Base-by-base conservation (phyloP, 768 basidiomycete species). In the Floccularia luteovirens region DNA sequence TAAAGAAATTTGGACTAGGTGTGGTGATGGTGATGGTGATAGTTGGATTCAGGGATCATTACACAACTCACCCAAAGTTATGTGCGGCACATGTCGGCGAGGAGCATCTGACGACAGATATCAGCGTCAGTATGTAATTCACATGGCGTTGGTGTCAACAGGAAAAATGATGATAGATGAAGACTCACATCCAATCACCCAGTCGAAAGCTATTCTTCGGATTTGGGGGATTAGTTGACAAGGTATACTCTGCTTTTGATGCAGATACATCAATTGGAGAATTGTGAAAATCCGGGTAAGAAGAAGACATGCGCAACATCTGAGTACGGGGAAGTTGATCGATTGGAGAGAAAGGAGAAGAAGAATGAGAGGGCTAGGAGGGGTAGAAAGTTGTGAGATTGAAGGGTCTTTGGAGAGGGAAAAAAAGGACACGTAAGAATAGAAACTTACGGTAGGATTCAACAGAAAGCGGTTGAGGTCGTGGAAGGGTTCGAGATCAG, bases 131-230 rank as follows among this genome's bases (percentile, higher is more conserved):
- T 52, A 24, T 43, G 46, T 48, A 47, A 49, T 46, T 37, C 40
- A 30, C 34, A 14, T 50, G 46, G 46, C 43, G 49, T 45, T 31
- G 41, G 14, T 24, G 34, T 16, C 24, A 44, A 25, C 30, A 43
- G 44, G 32, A 41, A 49, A 55, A 53, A 53, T 47, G 52, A 52
- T 46, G 43, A 43, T 30, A 41, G 25, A 20, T 7, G 23, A 13
- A 33, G 16, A 76, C 82, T 63, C 53, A 84, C 82, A 85, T 82
- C 82, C 82, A 85, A 52, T 85, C 82, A 12, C 82, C 82, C 3
- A 72, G 61, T 48, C 82, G 67, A 57, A 84, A 85, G 48, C 65
- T 75, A 2, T 73, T 75, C 49, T 72, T 70, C 11, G 79, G 77
- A 52, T 83, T 85, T 10, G 82, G 82, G 4, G 82, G 82, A 47